Evolutionary conservation across 148 eudicot genomes (phyloP).

Genomic region (Persicaria maculosa): DNA sequence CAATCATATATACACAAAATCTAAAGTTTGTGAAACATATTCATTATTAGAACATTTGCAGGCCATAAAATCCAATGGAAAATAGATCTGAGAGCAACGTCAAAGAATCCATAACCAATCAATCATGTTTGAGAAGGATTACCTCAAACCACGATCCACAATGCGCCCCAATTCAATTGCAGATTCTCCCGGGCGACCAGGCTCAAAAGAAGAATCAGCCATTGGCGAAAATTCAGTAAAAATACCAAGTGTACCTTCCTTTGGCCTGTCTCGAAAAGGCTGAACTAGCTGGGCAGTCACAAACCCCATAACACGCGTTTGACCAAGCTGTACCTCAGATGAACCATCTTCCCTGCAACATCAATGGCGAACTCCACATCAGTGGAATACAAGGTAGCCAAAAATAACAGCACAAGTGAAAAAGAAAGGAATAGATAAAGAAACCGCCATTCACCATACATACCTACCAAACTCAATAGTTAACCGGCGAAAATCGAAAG

Average conservation of each 20-base stretch:
- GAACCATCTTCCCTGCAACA: slow-evolving; percentile 73
- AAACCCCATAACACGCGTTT: slow-evolving; percentile 77
- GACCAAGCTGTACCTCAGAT: slow-evolving; percentile 85
- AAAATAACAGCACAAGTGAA: not conserved
- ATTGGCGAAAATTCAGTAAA: slow-evolving; percentile 86
- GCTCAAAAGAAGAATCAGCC: slow-evolving; percentile 92
- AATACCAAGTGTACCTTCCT: slow-evolving; percentile 77
- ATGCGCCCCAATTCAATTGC: slow-evolving; percentile 86
- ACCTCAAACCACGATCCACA: slow-evolving; percentile 94
- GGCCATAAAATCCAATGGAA: not conserved
- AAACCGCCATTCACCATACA: slow-evolving; percentile 8
- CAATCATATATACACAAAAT: not conserved
- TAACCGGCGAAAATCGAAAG: slow-evolving; percentile 66
- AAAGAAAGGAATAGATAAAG: not conserved
- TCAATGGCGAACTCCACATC: not conserved
- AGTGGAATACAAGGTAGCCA: not conserved
- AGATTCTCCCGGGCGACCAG: slow-evolving; percentile 73
- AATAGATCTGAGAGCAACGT: not conserved
- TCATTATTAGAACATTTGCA: not conserved
- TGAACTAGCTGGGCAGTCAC: slow-evolving; percentile 71
- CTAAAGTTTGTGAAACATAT: not conserved
- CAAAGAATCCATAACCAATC: not conserved
- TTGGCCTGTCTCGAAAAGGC: slow-evolving; percentile 83
- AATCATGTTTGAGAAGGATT: not conserved
- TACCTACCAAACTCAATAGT: slow-evolving; percentile 80